phyloP scores from a whole-genome alignment of 495 filamentous ascomycete species.

The Daldinia bambusicola region DNA sequence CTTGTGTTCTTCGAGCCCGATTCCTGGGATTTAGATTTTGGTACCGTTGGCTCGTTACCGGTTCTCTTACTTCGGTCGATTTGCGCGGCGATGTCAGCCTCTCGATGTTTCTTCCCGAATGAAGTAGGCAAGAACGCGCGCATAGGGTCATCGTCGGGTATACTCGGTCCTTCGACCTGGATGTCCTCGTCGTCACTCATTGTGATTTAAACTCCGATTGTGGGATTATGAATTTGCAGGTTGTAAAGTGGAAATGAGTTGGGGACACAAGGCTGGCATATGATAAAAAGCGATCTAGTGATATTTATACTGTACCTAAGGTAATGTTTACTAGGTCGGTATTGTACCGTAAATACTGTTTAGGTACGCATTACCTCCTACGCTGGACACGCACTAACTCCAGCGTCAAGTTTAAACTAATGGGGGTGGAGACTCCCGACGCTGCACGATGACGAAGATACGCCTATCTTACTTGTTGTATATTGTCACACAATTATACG shows the following conservation, averaged over 20 bases:
- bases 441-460: constrained; percentile 37
- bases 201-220: constrained; percentile 9
- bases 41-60: constrained; percentile 39
- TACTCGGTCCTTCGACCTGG: constrained; percentile 58
- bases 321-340: not conserved
- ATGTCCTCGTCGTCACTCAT: constrained; percentile 73
- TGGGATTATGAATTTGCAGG: not conserved
- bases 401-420: not conserved
- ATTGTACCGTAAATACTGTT: too few species aligned
- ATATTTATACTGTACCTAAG: too few species aligned
- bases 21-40: constrained; percentile 36
- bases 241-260: constrained; percentile 16
- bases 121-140: constrained; percentile 81
- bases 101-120: constrained; percentile 84
- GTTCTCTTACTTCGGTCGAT: constrained; percentile 79
- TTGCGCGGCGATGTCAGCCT: constrained; percentile 79
- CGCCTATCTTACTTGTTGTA: too few species aligned
- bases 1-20: constrained; percentile 56
- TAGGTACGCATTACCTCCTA: too few species aligned
- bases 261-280: constrained; percentile 25
- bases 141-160: constrained; percentile 77
- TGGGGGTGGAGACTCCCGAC: constrained; percentile 6
- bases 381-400: too few species aligned
- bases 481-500: constrained; percentile 1
- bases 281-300: not conserved